Base-by-base conservation (phyloP, 140 eudicot species). In the Erigeron philadelphicus region DNA sequence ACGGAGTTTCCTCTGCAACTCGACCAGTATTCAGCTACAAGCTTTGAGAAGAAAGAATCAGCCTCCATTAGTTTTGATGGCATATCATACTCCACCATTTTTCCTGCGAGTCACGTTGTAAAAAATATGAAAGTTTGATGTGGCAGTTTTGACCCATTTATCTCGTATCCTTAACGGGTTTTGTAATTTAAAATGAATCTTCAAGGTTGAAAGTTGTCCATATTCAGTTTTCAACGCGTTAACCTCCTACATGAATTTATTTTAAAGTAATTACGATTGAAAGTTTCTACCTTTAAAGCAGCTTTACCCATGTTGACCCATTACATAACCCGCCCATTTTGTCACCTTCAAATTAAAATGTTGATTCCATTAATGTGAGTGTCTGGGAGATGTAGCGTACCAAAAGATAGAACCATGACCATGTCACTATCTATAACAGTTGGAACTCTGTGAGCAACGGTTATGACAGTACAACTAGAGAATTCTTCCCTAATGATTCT, bases 371-470 rank as follows among this genome's bases (percentile, higher is more conserved):
- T 44, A 3, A 71, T 44, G 52, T 25, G 55, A 44, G 53, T 61
- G 44, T 1, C 58, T 52, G 11, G 8, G 58, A n/a, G 11, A 3
- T 52, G 23, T 9, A 3, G 13, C 86, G 1, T 82, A 90, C 97
- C 97, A 70, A 71, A 85, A 47, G 95, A 85, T 48, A 91, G 87
- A 77, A 88, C 91, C 95, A 91, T 84, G 52, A 91, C 96, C 88
- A 79, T 86, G 82, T 88, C 89, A 49, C 96, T 88, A 52, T 91
- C 96, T 48, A 85, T 82, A 48, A 91, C 97, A 0, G 97, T 91
- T 21, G 97, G 96, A 64, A 91, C 91, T 47, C 97, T 78, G 69
- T 91, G 97, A 9, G 97, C 97, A 4, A 91, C 86, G 0, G 97
- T 91, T 68, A 87, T 74, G 2, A 91, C 96, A 0, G 97, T 91